phyloP scores from a whole-genome alignment of 1,139 yeast genomes.

The Scheffersomyces quercinus region DNA sequence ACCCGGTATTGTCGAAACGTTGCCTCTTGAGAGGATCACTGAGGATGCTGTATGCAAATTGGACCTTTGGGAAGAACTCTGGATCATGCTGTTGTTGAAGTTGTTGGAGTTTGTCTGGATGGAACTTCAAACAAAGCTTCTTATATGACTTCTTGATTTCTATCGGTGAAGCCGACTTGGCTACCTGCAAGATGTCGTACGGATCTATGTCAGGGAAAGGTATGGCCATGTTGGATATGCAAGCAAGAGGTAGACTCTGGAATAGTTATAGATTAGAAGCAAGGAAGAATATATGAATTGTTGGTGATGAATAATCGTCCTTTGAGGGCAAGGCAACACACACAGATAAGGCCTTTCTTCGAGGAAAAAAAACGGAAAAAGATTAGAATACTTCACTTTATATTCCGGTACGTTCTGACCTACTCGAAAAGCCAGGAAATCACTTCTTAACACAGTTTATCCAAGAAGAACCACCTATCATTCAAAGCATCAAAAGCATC shows the following conservation, averaged over 20 bases:
- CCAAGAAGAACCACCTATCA: too few species aligned
- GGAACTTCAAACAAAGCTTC: slow-evolving; percentile 64
- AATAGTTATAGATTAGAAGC: not conserved
- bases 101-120: slow-evolving; percentile 74
- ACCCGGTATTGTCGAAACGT: slow-evolving; percentile 70
- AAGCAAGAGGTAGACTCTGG: not conserved
- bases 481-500: too few species aligned
- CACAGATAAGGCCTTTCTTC: too few species aligned
- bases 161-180: slow-evolving; percentile 41
- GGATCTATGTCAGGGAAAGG: slow-evolving; percentile 66
- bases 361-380: too few species aligned
- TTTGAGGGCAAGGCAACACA: too few species aligned
- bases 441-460: too few species aligned
- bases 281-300: too few species aligned
- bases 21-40: slow-evolving; percentile 57
- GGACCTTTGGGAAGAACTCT: slow-evolving; percentile 61
- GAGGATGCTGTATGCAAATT: slow-evolving; percentile 73
- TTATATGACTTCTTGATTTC: slow-evolving; percentile 74
- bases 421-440: too few species aligned
- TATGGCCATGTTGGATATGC: slow-evolving; percentile 25
- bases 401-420: too few species aligned
- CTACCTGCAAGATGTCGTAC: slow-evolving; percentile 57
- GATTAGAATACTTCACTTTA: too few species aligned
- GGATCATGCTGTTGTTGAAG: slow-evolving; percentile 18
- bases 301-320: too few species aligned